phyloP scores from a whole-genome alignment of 805 yeast species.

The Saturnispora kantuleensis region DNA sequence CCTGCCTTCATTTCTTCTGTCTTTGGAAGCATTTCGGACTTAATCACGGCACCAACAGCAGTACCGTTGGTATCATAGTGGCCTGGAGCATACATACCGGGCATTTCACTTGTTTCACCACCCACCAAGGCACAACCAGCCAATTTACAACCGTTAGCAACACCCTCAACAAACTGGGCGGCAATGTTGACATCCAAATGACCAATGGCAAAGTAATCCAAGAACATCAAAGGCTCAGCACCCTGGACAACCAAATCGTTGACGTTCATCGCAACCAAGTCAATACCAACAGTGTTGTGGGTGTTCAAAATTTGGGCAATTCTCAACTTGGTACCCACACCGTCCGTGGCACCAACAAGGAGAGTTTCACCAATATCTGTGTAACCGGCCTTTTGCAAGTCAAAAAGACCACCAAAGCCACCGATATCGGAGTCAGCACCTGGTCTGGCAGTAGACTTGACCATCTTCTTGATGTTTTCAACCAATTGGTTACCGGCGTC shows the following conservation, averaged over 20 bases:
- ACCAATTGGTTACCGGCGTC: slow-evolving; percentile 90
- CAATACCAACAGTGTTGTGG: slow-evolving; percentile 97
- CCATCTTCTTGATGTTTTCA: slow-evolving; percentile 81
- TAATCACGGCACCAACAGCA: slow-evolving; percentile 92
- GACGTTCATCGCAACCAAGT: slow-evolving; percentile 97
- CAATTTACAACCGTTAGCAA: slow-evolving; percentile 88
- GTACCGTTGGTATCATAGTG: slow-evolving; percentile 99
- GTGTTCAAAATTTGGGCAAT: slow-evolving; percentile 84
- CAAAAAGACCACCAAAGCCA: slow-evolving; percentile 97
- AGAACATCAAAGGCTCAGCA: slow-evolving; percentile 91
- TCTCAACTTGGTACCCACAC: slow-evolving; percentile 95
- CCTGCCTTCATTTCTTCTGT: slow-evolving; percentile 61
- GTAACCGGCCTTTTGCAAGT: slow-evolving; percentile 81
- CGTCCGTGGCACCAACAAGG: slow-evolving; percentile 96
- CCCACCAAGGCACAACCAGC: slow-evolving; percentile 98
- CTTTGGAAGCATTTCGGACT: slow-evolving; percentile 64
- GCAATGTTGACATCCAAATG: slow-evolving; percentile 78
- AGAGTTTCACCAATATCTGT: slow-evolving; percentile 61
- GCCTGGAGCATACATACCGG: slow-evolving; percentile 92
- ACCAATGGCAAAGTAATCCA: slow-evolving; percentile 95
- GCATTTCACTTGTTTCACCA: slow-evolving; percentile 99
- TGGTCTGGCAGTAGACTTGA: slow-evolving; percentile 83
- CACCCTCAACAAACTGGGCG: slow-evolving; percentile 85
- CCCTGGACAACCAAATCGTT: slow-evolving; percentile 98
- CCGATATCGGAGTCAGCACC: slow-evolving; percentile 99